These are phyloP conservation scores for Daldinia concentrica DNA, from an alignment of 495 filamentous ascomycete species.

Conservation along the genomic window DNA sequence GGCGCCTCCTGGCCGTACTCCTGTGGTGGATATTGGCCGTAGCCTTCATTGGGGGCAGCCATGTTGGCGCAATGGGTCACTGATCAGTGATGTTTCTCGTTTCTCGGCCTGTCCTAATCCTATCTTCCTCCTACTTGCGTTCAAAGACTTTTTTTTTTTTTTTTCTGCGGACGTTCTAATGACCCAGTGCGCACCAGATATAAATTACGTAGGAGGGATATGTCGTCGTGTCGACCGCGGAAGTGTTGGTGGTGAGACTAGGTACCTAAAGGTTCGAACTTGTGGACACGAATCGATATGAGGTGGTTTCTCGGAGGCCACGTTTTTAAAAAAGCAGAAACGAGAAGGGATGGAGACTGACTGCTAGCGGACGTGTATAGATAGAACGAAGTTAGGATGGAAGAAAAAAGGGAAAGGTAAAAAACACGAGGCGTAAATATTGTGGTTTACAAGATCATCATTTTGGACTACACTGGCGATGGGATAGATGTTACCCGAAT, in stretches of 20 bases:
- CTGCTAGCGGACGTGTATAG: conserved; percentile 2
- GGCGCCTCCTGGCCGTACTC: conserved; percentile 62
- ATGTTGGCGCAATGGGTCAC: conserved; percentile 51
- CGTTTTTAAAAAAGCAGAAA: conserved; percentile 32
- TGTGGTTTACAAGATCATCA: conserved; percentile 27
- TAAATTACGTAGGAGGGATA: neutral
- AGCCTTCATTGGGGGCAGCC: conserved; percentile 65
- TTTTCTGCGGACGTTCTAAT: conserved; percentile 2
- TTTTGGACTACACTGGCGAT: conserved; percentile 16
- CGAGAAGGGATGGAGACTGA: conserved; percentile 15
- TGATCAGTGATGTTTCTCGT: conserved; percentile 20
- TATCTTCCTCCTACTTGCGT: conserved; percentile 14
- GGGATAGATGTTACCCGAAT: conserved; percentile 35
- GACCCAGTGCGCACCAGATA: conserved; percentile 6
- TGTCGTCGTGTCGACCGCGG: conserved; percentile 9
- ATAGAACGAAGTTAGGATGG: conserved; percentile 6
- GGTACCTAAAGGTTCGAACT: conserved; percentile 7
- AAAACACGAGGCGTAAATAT: conserved; percentile 11
- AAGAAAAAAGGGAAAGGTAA: conserved; percentile 1
- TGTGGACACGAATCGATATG: conserved; percentile 38
- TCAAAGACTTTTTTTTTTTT: neutral
- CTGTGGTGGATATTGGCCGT: conserved; percentile 70
- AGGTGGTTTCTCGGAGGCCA: conserved; percentile 32
- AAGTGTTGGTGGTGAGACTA: conserved; percentile 11
- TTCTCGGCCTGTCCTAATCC: conserved; percentile 9